Evolutionary conservation across 352 stramenopile genomes (phyloP), one percentile per base, ranked within the genome.

Genomic region (Globisporangium parvum): DNA sequence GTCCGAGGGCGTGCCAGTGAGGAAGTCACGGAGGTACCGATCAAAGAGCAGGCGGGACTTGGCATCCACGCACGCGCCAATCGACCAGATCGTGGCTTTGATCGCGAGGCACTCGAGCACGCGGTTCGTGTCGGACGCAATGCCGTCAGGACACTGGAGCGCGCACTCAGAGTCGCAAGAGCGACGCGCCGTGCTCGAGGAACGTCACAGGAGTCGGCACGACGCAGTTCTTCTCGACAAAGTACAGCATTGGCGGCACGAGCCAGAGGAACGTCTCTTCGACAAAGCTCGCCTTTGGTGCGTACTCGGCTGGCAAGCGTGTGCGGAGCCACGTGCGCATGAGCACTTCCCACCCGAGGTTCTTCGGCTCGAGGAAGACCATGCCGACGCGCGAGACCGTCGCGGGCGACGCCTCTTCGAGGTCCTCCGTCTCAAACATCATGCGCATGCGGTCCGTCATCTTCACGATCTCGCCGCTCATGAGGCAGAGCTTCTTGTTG

Each of bases 361-460:
- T 88, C 59, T 96, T 93, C 0, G 87, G 82, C 58, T 98, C 92
- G 5, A 98, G 62, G 57, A 97, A 98, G 35, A 98, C 85, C 85
- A 98, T 97, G 0, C 92, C 92, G 24, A 95, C 92, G 21, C 92
- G 81, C 33, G 87, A 97, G 28, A 98, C 91, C 0, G 92, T 98
- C 15, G 92, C 92, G 6, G 84, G 85, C 0, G 80, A 93, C 1
- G 87, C 87, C 39, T 91, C 82, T 54, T 91, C 81, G 0, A 98
- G 71, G 51, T 98, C 91, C 60, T 97, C 93, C 0, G 91, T 93
- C 63, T 98, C 92, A 59, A 98, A 98, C 65, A 98, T 96, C 87
- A 98, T 97, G n/a, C 80, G 85, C 91, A 98, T 98, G 9, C 81
- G 71, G 18, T 96, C 87, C 9, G 84, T 96, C 92, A 98, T 98